Conservation (phyloP, 108 stramenopile species). For the Pelagomonas calceolata region DNA sequence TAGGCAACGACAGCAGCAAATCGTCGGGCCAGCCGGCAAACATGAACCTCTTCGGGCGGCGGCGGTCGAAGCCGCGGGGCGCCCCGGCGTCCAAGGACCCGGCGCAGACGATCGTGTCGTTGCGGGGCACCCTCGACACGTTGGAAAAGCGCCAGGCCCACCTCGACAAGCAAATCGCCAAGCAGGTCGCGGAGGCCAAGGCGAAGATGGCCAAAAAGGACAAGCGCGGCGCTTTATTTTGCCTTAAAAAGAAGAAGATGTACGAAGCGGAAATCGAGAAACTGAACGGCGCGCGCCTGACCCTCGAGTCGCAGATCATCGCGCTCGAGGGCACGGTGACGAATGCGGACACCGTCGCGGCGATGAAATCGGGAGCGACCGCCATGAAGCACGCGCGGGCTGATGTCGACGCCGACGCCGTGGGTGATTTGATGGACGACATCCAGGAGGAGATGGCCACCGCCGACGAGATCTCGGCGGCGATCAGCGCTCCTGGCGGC, state of each 20-base stretch:
- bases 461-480: conserved; percentile 70
- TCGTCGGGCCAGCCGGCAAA: too few species aligned
- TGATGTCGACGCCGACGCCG: conserved; percentile 78
- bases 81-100: neutral
- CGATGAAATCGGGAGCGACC: conserved; percentile 69
- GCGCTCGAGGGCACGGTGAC: conserved; percentile 84
- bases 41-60: conserved; percentile 13
- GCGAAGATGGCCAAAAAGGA: conserved; percentile 85
- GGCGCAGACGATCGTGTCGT: conserved; percentile 1
- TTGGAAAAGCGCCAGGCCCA: conserved; percentile 44
- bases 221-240: conserved; percentile 85
- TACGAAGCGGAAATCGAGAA: conserved; percentile 91
- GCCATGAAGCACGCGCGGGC: conserved; percentile 76
- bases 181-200: conserved; percentile 70
- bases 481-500: conserved; percentile 72
- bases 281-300: conserved; percentile 86
- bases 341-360: conserved; percentile 83
- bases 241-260: conserved; percentile 91
- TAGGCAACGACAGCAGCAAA: too few species aligned
- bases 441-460: conserved; percentile 84
- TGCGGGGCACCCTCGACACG: conserved; percentile 2
- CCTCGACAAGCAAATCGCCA: conserved; percentile 70
- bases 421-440: conserved; percentile 89
- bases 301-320: conserved; percentile 82
- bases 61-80: neutral